Percentiles rank a stretch among this genome's conserved stretches.
Conservation (phyloP, 352 stramenopile species). For the Pythium biforme region DNA sequence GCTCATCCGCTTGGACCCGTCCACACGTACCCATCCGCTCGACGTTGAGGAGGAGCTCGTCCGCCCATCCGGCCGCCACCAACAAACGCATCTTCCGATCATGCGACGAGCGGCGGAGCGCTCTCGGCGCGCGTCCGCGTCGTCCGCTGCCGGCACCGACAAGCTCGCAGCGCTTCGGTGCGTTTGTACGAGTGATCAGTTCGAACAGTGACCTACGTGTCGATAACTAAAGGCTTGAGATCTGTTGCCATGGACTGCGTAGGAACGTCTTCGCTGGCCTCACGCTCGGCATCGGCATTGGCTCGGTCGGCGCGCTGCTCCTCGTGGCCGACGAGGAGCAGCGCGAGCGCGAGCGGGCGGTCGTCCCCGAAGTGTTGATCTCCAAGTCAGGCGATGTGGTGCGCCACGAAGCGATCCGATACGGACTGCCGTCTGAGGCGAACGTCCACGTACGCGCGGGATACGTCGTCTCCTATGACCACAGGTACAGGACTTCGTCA, state of each 20-base stretch:
- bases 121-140: slow-evolving; percentile 1
- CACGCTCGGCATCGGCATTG: slow-evolving; percentile 16
- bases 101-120: slow-evolving; percentile 19
- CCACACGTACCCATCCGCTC: slow-evolving; percentile 1
- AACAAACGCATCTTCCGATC: neutral
- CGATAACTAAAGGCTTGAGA: neutral
- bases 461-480: slow-evolving; percentile 87
- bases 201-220: neutral
- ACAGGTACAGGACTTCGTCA: no score
- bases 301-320: slow-evolving; percentile 17
- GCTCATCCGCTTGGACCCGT: neutral
- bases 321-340: slow-evolving; percentile 13
- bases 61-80: neutral
- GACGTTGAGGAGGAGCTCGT: neutral
- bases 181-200: neutral
- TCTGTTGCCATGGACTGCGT: neutral
- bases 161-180: slow-evolving; percentile 8
- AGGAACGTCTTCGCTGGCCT: slow-evolving; percentile 21
- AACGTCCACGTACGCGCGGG: slow-evolving; percentile 76
- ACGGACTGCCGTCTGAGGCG: slow-evolving; percentile 57
- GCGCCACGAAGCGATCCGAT: slow-evolving; percentile 71
- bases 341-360: neutral
- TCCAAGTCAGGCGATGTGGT: slow-evolving; percentile 18
- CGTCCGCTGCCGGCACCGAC: neutral
- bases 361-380: slow-evolving; percentile 7